Percentiles rank a stretch among this genome's conserved stretches.
phyloP scores from a whole-genome alignment of 2,329 filamentous ascomycete species.

The Tolypocladium tundrense region DNA sequence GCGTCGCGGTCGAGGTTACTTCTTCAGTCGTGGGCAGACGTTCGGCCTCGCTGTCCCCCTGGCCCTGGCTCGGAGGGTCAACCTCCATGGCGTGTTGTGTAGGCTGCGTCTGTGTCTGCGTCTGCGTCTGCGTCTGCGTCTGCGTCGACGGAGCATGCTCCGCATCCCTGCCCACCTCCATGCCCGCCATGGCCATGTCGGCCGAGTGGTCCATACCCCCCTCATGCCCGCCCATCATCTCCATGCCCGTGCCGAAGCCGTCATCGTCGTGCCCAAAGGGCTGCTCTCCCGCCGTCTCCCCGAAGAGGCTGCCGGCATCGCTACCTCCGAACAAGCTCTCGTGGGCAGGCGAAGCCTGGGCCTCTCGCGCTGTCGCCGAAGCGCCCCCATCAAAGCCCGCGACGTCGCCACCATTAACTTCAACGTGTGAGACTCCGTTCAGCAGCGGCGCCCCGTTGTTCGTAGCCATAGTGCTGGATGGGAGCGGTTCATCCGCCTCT shows the following conservation, averaged over 20 bases:
- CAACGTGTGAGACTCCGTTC: conserved; percentile 34
- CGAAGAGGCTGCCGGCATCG: conserved; percentile 76
- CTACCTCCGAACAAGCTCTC: conserved; percentile 76
- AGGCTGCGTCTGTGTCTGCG: background rate
- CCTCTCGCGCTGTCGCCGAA: conserved; percentile 34
- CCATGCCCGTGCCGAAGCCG: conserved; percentile 68
- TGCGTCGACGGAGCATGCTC: conserved; percentile 2
- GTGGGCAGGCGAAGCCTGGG: conserved; percentile 58
- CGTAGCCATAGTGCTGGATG: conserved; percentile 63
- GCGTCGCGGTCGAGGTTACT: background rate
- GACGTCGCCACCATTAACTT: conserved; percentile 3
- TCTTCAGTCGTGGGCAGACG: background rate
- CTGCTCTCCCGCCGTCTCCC: conserved; percentile 52
- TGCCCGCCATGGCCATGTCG: conserved; percentile 29
- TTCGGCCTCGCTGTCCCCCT: background rate
- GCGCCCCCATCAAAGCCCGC: conserved; percentile 5
- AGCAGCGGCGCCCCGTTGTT: conserved; percentile 56
- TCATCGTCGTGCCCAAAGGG: conserved; percentile 77
- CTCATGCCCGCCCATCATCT: conserved; percentile 33
- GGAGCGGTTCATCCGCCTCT: conserved; percentile 50
- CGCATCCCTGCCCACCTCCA: conserved; percentile 14
- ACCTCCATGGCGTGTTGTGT: conserved; percentile 7
- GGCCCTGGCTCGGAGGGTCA: background rate
- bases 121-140: background rate
- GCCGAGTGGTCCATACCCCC: conserved; percentile 31